These are phyloP conservation scores for Panus rudis DNA, from an alignment of 768 basidiomycete genomes.

Conservation along the genomic window DNA sequence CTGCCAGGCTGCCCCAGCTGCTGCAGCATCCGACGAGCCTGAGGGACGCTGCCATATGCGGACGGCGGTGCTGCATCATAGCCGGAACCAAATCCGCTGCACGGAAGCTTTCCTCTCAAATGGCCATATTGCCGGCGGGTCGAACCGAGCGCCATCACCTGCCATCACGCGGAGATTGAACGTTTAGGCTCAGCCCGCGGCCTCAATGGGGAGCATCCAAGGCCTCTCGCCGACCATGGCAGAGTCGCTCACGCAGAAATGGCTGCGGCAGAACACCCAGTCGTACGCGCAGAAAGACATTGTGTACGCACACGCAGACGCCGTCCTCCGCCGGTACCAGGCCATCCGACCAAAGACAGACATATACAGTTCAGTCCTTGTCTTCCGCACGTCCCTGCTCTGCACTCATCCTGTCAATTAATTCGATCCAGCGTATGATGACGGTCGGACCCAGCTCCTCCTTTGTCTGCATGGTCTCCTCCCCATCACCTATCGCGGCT, in stretches of 20 bases:
- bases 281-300: constrained; percentile 49
- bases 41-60: not conserved
- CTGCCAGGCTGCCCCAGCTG: no score
- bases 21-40: no score
- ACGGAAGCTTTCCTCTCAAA: no score
- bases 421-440: constrained; percentile 69
- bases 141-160: no score
- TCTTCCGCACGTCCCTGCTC: constrained; percentile 7
- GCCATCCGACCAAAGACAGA: constrained; percentile 75
- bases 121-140: no score
- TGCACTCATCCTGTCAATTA: constrained; percentile 10
- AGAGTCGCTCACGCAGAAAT: constrained; percentile 37
- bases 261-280: constrained; percentile 60
- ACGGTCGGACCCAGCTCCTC: constrained; percentile 87
- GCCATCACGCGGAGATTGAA: not conserved
- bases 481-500: constrained; percentile 70
- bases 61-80: no score
- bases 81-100: no score
- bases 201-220: no score
- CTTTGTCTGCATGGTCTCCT: constrained; percentile 89
- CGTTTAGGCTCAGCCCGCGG: not conserved
- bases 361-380: constrained; percentile 52
- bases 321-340: constrained; percentile 43
- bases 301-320: constrained; percentile 58
- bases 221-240: constrained; percentile 18